Percentiles rank a stretch among this genome's conserved stretches.
Evolutionary conservation across 2,329 filamentous ascomycete species (phyloP).

Genomic region (Periconia digitata): DNA sequence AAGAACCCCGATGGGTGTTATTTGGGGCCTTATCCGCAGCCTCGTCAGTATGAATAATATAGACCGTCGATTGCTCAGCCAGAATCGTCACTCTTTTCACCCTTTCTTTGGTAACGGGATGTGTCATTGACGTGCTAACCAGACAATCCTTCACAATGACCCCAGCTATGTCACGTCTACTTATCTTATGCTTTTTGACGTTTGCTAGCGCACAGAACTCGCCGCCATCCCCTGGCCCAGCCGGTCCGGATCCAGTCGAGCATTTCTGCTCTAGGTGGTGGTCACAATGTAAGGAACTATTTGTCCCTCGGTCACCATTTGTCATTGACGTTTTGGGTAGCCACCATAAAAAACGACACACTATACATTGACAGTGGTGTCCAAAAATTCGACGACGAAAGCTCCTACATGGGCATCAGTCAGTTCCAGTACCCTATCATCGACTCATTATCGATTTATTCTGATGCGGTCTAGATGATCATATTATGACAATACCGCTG

Average conservation of each 20-base stretch:
- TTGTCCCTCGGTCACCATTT: neutral
- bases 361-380: constrained; percentile 27
- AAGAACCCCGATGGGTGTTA: neutral
- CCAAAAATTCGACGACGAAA: constrained; percentile 15
- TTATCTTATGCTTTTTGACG: neutral
- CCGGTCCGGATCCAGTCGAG: constrained; percentile 17
- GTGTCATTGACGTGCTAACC: neutral
- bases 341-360: constrained; percentile 21
- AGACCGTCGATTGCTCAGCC: neutral
- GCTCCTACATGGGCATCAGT: constrained; percentile 13
- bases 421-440: constrained; percentile 1
- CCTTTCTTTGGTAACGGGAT: neutral
- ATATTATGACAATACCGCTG: constrained; percentile 21
- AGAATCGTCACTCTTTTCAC: neutral
- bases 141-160: neutral
- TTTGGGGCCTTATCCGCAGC: neutral
- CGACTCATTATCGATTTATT: neutral
- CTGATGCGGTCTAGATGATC: constrained; percentile 15
- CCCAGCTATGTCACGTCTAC: neutral
- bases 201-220: constrained; percentile 11
- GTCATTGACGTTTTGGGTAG: constrained; percentile 8
- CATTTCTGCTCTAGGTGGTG: constrained; percentile 27
- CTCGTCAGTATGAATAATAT: neutral
- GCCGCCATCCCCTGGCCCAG: too few species aligned
- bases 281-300: constrained; percentile 23